A percentile compares a stretch with the other conserved stretches of the same genome.
These are phyloP conservation scores for Penicilliopsis zonata DNA, from an alignment of 495 filamentous ascomycete genomes.

Conservation along the genomic window DNA sequence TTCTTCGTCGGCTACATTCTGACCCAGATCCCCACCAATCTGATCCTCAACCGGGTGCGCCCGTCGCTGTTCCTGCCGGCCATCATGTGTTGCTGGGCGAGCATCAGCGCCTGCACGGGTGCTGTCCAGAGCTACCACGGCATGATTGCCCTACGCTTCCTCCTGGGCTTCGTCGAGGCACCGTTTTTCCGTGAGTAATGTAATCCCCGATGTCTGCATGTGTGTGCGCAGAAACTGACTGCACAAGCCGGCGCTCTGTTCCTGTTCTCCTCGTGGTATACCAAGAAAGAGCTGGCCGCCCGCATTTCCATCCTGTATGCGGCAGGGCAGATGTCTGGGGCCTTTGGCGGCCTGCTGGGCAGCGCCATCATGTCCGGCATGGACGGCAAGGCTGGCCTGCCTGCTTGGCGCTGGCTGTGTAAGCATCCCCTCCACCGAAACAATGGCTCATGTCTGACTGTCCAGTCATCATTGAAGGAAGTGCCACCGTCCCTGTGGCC, in stretches of 20 bases:
- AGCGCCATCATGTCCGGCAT: constrained; percentile 34
- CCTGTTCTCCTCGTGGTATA: constrained; percentile 39
- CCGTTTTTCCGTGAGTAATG: constrained; percentile 22
- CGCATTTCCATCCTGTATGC: constrained; percentile 38
- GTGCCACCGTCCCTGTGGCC: constrained; percentile 40
- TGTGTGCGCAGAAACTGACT: not conserved
- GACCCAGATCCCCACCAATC: constrained; percentile 35
- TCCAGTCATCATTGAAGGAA: constrained; percentile 59
- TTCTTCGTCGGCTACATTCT: constrained; percentile 60
- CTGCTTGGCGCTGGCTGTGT: too few relatives aligned
- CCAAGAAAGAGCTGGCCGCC: constrained; percentile 36
- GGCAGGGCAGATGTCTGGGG: constrained; percentile 40
- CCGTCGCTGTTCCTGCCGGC: constrained; percentile 54
- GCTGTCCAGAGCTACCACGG: constrained; percentile 46
- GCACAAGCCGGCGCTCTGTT: constrained; percentile 33
- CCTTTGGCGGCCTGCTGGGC: constrained; percentile 55
- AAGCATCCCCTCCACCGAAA: too few relatives aligned
- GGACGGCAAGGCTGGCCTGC: constrained; percentile 28
- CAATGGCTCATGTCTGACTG: too few relatives aligned
- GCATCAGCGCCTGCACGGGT: constrained; percentile 54
- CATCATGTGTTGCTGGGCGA: constrained; percentile 60
- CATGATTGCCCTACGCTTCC: constrained; percentile 55
- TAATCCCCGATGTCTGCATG: not conserved
- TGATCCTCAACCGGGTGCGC: constrained; percentile 37
- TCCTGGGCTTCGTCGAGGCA: constrained; percentile 53